Evolutionary conservation across 2,329 filamentous ascomycete genomes (phyloP), one percentile per base, ranked within the genome.

Genomic region (Aureobasidium leucospermi): DNA sequence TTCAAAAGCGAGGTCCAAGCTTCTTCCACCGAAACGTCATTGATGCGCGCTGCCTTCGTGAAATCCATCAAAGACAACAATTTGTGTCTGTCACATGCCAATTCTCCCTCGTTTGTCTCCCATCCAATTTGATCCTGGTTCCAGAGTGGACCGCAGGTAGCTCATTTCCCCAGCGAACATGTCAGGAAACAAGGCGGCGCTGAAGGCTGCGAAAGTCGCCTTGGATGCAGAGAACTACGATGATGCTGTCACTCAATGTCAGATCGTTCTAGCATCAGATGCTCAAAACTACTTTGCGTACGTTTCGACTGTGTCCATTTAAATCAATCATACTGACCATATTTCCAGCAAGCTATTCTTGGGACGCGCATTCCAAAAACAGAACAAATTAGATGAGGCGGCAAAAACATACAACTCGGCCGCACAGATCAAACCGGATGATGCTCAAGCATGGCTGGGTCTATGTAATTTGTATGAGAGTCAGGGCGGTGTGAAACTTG

Each of bases 361-460:
- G 16, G 94, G 90, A 1, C 90, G 95, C 71, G 88, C 89, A 1
- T 78, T 87, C 47, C 90, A 96, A 72, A 94, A 91, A 71, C 82
- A 87, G 63, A 83, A 84, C 62, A 82, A 85, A 62, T 75, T 81
- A 7, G 84, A 88, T 6, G 87, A 90, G 42, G 86, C 94, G 0
- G 91, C 94, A 66, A 82, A 80, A 36, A 84, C 86, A 1, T 97
- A 97, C 72, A 78, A 81, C 42, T 79, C 82, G 34, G 94, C 93
- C 1, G 83, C 88, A 6, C 78, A 79, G 19, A 77, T 90, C 62
- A 92, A 90, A 64, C 83, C 86, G 0, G 78, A 83, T 16, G 91
- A 96, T 65, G 78, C 84, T n/a, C 88, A 93, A 67, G 89, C 89
- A 65, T 97, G 90, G 90, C 89, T 96, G 70, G 94, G 94, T 1